Evolutionary conservation across 192 early-diverging fungal genomes (phyloP).

Genomic region (Backusella morwellensis): DNA sequence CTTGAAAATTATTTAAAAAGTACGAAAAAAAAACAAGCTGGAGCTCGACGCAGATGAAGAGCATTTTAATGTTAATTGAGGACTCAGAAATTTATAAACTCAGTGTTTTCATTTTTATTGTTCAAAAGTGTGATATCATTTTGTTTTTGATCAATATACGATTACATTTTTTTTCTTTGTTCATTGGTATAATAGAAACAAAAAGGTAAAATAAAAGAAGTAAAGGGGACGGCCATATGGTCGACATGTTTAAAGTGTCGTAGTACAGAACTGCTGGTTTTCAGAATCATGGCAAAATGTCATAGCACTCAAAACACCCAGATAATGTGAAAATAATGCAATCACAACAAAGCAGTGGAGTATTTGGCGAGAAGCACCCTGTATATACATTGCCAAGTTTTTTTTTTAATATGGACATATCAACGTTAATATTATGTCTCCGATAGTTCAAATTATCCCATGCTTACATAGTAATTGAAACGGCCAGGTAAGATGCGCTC

Average conservation of each 20-base stretch:
- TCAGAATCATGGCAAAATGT: constrained; percentile 43
- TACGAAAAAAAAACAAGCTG: neutral
- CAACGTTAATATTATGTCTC: neutral
- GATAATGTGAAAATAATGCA: constrained; percentile 69
- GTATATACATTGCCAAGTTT: neutral
- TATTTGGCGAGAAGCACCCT: constrained; percentile 83
- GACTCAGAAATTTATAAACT: neutral
- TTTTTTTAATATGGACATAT: neutral
- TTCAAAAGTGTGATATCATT: neutral
- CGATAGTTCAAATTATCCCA: neutral
- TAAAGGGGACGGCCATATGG: neutral
- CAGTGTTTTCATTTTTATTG: neutral
- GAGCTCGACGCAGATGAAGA: neutral
- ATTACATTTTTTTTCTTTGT: neutral
- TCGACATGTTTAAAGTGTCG: neutral
- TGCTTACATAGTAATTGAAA: constrained; percentile 7
- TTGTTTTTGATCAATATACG: neutral
- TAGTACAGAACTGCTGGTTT: neutral
- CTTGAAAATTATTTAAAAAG: neutral
- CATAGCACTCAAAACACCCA: constrained; percentile 66
- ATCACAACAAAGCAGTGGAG: constrained; percentile 80
- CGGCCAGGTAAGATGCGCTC: neutral
- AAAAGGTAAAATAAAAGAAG: neutral
- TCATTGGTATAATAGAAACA: neutral
- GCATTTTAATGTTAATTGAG: neutral